Percentiles rank a stretch among this genome's conserved stretches.
These are phyloP conservation scores for Cyberlindnera suaveolens DNA, from an alignment of 805 yeast genomes.

Conservation along the genomic window DNA sequence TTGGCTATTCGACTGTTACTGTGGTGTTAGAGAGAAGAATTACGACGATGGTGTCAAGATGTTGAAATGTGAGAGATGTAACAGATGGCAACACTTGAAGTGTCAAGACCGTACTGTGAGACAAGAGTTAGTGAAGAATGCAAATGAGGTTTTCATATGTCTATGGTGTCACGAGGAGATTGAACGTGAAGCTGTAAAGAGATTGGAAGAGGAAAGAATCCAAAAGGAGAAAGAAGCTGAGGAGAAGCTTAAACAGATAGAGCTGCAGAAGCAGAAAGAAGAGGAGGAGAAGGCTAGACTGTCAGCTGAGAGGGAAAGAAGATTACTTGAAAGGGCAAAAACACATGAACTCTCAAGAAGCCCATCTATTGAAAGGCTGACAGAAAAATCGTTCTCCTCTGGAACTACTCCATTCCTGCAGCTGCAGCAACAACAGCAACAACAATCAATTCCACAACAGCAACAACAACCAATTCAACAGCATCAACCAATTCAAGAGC, in stretches of 20 bases:
- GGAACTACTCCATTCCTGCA: neutral
- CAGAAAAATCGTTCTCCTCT: neutral
- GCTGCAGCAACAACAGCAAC: conserved; percentile 2
- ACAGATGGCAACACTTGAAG: conserved; percentile 32
- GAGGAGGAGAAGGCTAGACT: conserved; percentile 16
- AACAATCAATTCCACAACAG: neutral
- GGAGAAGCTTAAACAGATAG: conserved; percentile 20
- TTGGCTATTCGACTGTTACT: conserved; percentile 33
- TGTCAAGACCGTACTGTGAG: conserved; percentile 27
- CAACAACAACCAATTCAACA: neutral
- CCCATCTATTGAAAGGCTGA: neutral
- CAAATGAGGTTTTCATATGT: conserved; percentile 24
- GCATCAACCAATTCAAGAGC: neutral
- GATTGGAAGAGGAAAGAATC: conserved; percentile 17
- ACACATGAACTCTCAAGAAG: neutral
- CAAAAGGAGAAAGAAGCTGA: conserved; percentile 15
- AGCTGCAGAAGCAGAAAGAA: conserved; percentile 15
- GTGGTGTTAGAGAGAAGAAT: conserved; percentile 30
- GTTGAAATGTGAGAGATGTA: conserved; percentile 30
- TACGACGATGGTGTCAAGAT: conserved; percentile 31
- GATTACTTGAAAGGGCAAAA: conserved; percentile 12
- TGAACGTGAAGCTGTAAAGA: conserved; percentile 16
- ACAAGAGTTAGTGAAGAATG: conserved; percentile 21
- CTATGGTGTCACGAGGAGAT: conserved; percentile 24
- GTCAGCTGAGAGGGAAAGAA: conserved; percentile 15